Evolutionary conservation across 2,329 filamentous ascomycete species (phyloP).

Genomic region (Volutella citrinella): DNA sequence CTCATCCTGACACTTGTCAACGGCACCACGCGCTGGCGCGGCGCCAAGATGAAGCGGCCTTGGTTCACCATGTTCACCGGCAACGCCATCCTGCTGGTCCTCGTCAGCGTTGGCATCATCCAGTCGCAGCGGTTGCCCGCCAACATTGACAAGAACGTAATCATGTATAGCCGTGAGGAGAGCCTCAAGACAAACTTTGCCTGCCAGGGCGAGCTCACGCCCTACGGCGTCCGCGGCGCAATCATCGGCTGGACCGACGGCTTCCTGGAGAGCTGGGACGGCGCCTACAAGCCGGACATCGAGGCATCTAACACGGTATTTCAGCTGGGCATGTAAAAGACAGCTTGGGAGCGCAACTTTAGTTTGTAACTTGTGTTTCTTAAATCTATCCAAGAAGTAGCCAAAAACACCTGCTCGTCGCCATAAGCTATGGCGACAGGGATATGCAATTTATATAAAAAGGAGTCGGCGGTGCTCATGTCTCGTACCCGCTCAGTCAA

Average conservation of each 20-base stretch:
- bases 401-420: too few relatives aligned
- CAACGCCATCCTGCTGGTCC: slow-evolving; percentile 1
- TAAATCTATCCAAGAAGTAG: too few relatives aligned
- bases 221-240: slow-evolving; percentile 1
- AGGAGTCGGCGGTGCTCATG: too few relatives aligned
- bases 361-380: too few relatives aligned
- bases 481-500: too few relatives aligned
- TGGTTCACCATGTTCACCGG: slow-evolving; percentile 6
- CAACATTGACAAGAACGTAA: not conserved
- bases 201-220: not conserved
- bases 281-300: too few relatives aligned
- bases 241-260: slow-evolving; percentile 6
- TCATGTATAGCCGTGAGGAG: not conserved
- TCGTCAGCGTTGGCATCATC: slow-evolving; percentile 1
- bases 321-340: too few relatives aligned
- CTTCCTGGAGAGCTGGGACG: slow-evolving; percentile 3
- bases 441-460: too few relatives aligned
- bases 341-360: too few relatives aligned
- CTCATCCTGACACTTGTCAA: not conserved
- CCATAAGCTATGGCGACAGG: too few relatives aligned
- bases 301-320: too few relatives aligned
- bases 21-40: not conserved
- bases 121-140: slow-evolving; percentile 3
- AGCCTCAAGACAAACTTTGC: not conserved
- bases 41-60: slow-evolving; percentile 5